phyloP scores from a whole-genome alignment of 2,329 filamentous ascomycete genomes.

The Calonectria henricotiae region DNA sequence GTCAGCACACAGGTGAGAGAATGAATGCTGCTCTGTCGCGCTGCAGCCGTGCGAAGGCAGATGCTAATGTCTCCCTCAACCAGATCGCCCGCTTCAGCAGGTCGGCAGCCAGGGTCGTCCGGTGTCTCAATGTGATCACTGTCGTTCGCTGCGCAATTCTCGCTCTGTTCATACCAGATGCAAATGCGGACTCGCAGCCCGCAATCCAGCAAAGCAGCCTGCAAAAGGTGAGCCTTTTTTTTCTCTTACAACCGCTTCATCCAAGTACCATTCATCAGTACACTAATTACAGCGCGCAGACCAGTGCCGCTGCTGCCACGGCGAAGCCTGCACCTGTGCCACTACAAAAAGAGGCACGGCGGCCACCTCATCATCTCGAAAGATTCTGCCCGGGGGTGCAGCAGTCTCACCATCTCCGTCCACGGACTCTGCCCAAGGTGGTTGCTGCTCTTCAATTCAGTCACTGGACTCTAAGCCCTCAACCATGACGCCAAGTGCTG shows the following conservation, averaged over 20 bases:
- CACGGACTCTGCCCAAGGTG: neutral
- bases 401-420: slow-evolving; percentile 3
- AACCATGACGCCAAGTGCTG: neutral
- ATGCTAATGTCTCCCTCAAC: neutral
- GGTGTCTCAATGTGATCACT: slow-evolving; percentile 42
- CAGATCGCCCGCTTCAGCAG: slow-evolving; percentile 41
- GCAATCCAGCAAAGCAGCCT: neutral
- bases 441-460: neutral
- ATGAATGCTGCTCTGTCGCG: neutral
- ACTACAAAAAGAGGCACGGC: neutral
- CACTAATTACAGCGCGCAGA: neutral
- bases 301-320: slow-evolving; percentile 14
- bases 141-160: slow-evolving; percentile 37
- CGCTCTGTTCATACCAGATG: slow-evolving; percentile 41
- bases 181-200: slow-evolving; percentile 35
- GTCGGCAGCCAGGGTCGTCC: slow-evolving; percentile 43
- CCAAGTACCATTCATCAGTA: neutral
- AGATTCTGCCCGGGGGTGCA: neutral
- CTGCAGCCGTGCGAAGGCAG: no score
- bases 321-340: slow-evolving; percentile 4
- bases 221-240: neutral
- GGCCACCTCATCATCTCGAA: neutral
- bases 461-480: neutral
- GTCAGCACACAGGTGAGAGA: slow-evolving; percentile 39
- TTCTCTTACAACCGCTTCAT: neutral